These are phyloP conservation scores for Obelidium mucronatum DNA, from an alignment of 192 early-diverging fungal species.

Conservation along the genomic window DNA sequence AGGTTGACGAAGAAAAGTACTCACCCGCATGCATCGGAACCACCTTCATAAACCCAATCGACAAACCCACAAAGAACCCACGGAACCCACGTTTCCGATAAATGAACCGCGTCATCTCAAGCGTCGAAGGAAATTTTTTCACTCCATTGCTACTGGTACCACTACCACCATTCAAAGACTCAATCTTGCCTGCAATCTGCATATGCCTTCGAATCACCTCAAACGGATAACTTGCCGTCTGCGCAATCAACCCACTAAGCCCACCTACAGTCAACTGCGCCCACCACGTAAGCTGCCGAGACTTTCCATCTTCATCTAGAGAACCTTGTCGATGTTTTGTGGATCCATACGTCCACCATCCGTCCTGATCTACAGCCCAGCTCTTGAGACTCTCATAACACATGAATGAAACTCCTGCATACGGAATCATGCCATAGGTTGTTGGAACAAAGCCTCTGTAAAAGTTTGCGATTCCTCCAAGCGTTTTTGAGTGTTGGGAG, in stretches of 20 bases:
- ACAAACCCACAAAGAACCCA: conserved; percentile 97
- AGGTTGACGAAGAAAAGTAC: conserved; percentile 3
- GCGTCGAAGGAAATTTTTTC: conserved; percentile 41
- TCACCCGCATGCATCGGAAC: conserved; percentile 82
- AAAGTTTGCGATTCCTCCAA: conserved; percentile 76
- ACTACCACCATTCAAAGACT: background rate
- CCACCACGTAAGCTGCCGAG: conserved; percentile 64
- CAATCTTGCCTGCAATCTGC: conserved; percentile 51
- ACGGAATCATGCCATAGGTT: conserved; percentile 93
- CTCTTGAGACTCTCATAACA: conserved; percentile 79
- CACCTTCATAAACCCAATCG: conserved; percentile 96
- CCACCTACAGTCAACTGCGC: conserved; percentile 84
- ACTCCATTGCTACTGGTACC: background rate
- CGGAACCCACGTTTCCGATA: conserved; percentile 70
- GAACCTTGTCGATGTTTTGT: background rate
- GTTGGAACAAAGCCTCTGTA: conserved; percentile 93
- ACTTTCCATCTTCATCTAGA: background rate
- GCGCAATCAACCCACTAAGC: conserved; percentile 81
- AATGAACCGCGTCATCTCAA: conserved; percentile 68
- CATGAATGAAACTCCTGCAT: conserved; percentile 94
- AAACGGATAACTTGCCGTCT: conserved; percentile 90
- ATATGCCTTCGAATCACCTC: conserved; percentile 84
- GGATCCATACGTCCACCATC: conserved; percentile 9
- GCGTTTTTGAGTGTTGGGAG: background rate
- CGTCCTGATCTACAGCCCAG: conserved; percentile 50